A percentile compares a stretch with the other conserved stretches of the same genome.
These are phyloP conservation scores for Fusarium veterinarium DNA, from an alignment of 2,329 filamentous ascomycete genomes.

Conservation along the genomic window DNA sequence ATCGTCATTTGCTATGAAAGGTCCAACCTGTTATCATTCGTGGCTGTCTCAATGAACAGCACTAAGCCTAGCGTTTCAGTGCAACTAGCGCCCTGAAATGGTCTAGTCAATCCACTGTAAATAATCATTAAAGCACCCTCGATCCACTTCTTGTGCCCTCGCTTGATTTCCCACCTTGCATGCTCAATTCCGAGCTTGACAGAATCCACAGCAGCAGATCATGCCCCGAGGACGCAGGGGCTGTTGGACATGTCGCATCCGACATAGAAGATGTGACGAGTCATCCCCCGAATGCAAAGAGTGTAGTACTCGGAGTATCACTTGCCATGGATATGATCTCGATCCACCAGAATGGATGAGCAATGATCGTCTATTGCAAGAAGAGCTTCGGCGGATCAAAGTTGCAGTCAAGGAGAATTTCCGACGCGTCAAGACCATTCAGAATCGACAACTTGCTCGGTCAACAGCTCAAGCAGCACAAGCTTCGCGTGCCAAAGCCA, in stretches of 20 bases:
- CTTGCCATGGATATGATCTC: constrained; percentile 46
- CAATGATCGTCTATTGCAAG: constrained; percentile 43
- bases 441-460: constrained; percentile 12
- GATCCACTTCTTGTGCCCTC: neutral
- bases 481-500: neutral
- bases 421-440: constrained; percentile 19
- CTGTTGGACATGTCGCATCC: constrained; percentile 47
- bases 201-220: neutral
- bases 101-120: neutral
- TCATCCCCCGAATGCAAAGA: constrained; percentile 38
- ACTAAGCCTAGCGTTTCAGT: neutral
- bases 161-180: neutral
- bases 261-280: constrained; percentile 47
- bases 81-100: neutral
- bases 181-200: neutral
- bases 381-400: constrained; percentile 43
- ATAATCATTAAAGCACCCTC: neutral
- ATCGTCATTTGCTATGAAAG: neutral
- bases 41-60: accelerated
- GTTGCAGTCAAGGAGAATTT: constrained; percentile 40
- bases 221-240: constrained; percentile 35
- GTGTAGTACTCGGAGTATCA: constrained; percentile 38
- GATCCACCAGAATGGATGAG: constrained; percentile 52
- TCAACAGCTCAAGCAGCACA: neutral
- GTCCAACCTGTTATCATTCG: neutral